Evolutionary conservation across 2,329 filamentous ascomycete genomes (phyloP), one percentile per base, ranked within the genome.

Genomic region (Fusarium sterilihyphosum): DNA sequence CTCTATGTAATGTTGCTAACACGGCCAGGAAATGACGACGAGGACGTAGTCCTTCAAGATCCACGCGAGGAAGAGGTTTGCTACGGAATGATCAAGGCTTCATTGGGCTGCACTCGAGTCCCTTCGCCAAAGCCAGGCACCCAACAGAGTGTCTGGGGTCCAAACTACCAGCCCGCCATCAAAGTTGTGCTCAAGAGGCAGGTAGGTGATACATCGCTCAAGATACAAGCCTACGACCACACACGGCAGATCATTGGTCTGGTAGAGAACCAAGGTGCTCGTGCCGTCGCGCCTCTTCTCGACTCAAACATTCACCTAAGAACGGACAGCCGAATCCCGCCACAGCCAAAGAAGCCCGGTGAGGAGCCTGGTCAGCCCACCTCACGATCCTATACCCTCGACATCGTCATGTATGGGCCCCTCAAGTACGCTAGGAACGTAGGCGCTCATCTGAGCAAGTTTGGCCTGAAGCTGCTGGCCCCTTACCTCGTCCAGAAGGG

Each of bases 361-460:
- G 94, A 98, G 76, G 84, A 86, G 41, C 85, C 89, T 22, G 93
- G 94, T 41, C 84, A 89, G 62, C 81, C 86, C 1, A 89, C 88
- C 7, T 94, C 93, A 4, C 84, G 86, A 26, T 82, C 86, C 6
- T 91, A 93, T 69, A 86, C 86, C 18, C 86, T 96, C 33, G 91
- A 93, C 29, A 85, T 98, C 33, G 94, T 94, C 76, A 80, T 98
- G 13, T 98, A 96, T 78, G 94, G 94, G 2, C 92, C 93, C 12
- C 87, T 91, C 43, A 92, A 90, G 65, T 88, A 89, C 70, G 91
- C 89, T 7, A 85, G 86, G 17, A 85, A 87, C 16, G 88, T 98
- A 44, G 95, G 94, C 5, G 88, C 84, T 60, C 89, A 90, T 65
- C 86, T 98, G 59, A 78, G 69, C 67, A 90, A 90, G 73, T 88